Percentiles rank a stretch among this genome's conserved stretches.
Evolutionary conservation across 2,329 filamentous ascomycete genomes (phyloP).

Genomic region (Arthroderma uncinatum): DNA sequence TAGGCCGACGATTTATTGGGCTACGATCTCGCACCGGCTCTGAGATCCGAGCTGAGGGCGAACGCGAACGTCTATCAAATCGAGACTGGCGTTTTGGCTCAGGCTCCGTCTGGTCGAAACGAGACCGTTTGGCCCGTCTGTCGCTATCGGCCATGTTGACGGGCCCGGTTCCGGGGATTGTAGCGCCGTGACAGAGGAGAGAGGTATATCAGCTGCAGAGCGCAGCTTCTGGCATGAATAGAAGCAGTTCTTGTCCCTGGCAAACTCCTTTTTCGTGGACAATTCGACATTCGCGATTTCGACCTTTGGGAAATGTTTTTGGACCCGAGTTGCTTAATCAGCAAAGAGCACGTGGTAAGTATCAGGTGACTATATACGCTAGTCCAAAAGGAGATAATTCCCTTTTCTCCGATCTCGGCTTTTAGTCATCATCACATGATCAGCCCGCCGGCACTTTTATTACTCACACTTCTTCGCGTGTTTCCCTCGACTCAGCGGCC

Average conservation of each 20-base stretch:
- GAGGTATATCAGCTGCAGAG: background rate
- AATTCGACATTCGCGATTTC: background rate
- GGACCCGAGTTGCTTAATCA: background rate
- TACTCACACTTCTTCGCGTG: background rate
- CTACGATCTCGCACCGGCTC: slow-evolving; percentile 71
- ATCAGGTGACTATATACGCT: background rate
- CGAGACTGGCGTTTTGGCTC: slow-evolving; percentile 65
- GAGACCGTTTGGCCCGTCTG: slow-evolving; percentile 68
- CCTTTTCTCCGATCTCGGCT: slow-evolving; percentile 4
- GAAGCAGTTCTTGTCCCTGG: background rate
- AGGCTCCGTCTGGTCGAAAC: slow-evolving; percentile 84
- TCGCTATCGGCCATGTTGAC: slow-evolving; percentile 63
- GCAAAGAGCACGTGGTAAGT: background rate
- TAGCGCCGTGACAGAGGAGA: background rate
- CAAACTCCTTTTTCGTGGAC: background rate
- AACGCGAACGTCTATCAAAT: slow-evolving; percentile 87
- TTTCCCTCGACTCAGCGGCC: background rate
- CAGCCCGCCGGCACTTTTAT: background rate
- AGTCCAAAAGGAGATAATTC: background rate
- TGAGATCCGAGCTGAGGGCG: slow-evolving; percentile 55
- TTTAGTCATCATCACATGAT: slow-evolving; percentile 1
- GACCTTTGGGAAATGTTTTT: background rate
- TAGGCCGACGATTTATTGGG: slow-evolving; percentile 50
- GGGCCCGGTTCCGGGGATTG: background rate
- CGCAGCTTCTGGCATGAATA: background rate